Evolutionary conservation across 441 rosid species (phyloP).

Genomic region (Pelargonium fulgidum): DNA sequence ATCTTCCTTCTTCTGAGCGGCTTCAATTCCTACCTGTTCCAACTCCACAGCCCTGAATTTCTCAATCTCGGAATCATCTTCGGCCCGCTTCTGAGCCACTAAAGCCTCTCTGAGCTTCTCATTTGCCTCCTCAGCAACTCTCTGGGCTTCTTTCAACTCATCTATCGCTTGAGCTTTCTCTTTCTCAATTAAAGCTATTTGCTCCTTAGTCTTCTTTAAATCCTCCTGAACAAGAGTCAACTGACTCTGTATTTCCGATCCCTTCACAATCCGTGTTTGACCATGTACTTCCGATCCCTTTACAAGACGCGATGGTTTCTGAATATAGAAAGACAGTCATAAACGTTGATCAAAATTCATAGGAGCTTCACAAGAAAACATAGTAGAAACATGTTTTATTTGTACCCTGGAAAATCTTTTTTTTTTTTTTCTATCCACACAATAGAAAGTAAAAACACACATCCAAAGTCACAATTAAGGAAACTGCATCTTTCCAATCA

Average conservation of each 20-base stretch:
- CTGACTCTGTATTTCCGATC: constrained; percentile 41
- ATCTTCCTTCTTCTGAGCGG: constrained; percentile 59
- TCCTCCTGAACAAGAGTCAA: constrained; percentile 61
- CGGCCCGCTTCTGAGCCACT: constrained; percentile 76
- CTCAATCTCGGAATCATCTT: constrained; percentile 68
- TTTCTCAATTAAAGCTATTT: constrained; percentile 54
- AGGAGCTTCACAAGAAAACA: constrained; percentile 7
- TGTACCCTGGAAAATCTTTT: too few relatives aligned
- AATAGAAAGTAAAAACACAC: too few relatives aligned
- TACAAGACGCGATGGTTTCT: constrained; percentile 38
- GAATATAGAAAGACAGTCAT: constrained; percentile 18
- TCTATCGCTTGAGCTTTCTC: constrained; percentile 58
- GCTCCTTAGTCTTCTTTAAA: constrained; percentile 72
- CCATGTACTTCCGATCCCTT: constrained; percentile 1
- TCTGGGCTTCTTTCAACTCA: constrained; percentile 65
- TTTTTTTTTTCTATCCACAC: too few relatives aligned
- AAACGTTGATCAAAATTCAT: constrained; percentile 7
- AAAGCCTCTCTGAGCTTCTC: constrained; percentile 74
- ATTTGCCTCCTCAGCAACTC: constrained; percentile 53
- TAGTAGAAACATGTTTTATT: neutral
- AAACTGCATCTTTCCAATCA: too few relatives aligned
- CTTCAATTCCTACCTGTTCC: constrained; percentile 85
- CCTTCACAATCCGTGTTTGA: constrained; percentile 7
- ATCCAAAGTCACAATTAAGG: too few relatives aligned
- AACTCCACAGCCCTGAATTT: constrained; percentile 74